phyloP scores from a whole-genome alignment of 192 early-diverging fungal genomes.

The Chytriomyces confervae region DNA sequence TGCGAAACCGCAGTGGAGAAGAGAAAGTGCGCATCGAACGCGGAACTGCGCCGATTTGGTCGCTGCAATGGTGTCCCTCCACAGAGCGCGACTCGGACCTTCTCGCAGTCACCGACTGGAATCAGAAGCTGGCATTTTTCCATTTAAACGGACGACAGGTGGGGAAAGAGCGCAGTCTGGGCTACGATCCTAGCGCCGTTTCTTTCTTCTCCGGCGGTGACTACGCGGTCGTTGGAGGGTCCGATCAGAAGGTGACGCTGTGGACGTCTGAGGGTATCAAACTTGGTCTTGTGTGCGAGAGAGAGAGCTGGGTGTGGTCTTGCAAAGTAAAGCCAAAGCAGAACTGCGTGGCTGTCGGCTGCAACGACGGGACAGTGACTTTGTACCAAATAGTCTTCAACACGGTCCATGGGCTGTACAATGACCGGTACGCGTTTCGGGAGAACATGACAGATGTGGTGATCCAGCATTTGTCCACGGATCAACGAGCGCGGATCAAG shows the following conservation, averaged over 20 bases:
- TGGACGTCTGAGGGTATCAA: constrained; percentile 63
- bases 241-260: constrained; percentile 59
- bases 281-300: constrained; percentile 54
- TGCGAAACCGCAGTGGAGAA: constrained; percentile 58
- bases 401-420: constrained; percentile 64
- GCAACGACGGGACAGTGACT: constrained; percentile 60
- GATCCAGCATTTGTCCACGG: constrained; percentile 60
- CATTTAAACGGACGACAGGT: constrained; percentile 59
- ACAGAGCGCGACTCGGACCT: constrained; percentile 50
- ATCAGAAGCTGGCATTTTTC: constrained; percentile 61
- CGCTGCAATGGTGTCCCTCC: constrained; percentile 59
- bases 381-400: constrained; percentile 60
- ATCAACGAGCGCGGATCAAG: constrained; percentile 60
- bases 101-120: constrained; percentile 65
- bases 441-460: constrained; percentile 69
- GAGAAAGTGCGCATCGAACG: constrained; percentile 63
- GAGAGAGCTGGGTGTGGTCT: constrained; percentile 60
- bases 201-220: constrained; percentile 57
- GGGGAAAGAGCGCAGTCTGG: constrained; percentile 62
- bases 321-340: constrained; percentile 55
- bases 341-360: constrained; percentile 61
- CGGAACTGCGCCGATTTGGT: constrained; percentile 58
- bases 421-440: constrained; percentile 63
- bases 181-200: constrained; percentile 57
- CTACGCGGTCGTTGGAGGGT: constrained; percentile 59